Evolutionary conservation across 192 early-diverging fungal species (phyloP).

Genomic region (Backusella tuberculispora): DNA sequence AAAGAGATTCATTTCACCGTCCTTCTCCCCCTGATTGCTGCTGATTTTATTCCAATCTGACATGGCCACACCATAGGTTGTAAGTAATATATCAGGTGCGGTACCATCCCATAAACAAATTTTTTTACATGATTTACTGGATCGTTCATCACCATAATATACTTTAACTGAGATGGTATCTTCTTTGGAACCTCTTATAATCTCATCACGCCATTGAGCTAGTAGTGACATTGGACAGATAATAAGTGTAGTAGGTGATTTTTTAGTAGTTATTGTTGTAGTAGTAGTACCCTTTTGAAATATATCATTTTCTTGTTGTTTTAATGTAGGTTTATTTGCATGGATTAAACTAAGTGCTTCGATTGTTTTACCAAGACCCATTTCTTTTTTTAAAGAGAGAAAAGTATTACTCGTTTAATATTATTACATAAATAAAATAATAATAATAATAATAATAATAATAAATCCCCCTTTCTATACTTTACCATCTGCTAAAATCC

Average conservation of each 20-base stretch:
- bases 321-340: conserved; percentile 35
- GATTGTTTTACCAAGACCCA: conserved; percentile 66
- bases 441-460: no score
- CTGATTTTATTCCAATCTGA: conserved; percentile 37
- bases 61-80: conserved; percentile 55
- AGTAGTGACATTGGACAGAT: conserved; percentile 59
- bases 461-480: not conserved
- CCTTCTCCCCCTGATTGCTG: not conserved
- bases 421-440: no score
- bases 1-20: conserved; percentile 48
- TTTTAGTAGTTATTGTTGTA: conserved; percentile 26
- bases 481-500: conserved; percentile 60
- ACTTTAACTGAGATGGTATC: conserved; percentile 47
- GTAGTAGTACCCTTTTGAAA: conserved; percentile 23
- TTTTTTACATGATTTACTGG: conserved; percentile 29
- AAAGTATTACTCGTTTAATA: not conserved
- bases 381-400: conserved; percentile 29
- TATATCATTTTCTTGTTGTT: conserved; percentile 26
- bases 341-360: conserved; percentile 62
- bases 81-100: conserved; percentile 53
- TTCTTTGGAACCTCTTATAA: conserved; percentile 42
- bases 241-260: conserved; percentile 53
- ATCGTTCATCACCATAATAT: conserved; percentile 48
- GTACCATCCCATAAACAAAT: conserved; percentile 43
- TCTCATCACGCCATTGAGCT: conserved; percentile 59